Evolutionary conservation across 139 green algal species (phyloP).

Genomic region (Auxenochlorella pyrenoidosa): DNA sequence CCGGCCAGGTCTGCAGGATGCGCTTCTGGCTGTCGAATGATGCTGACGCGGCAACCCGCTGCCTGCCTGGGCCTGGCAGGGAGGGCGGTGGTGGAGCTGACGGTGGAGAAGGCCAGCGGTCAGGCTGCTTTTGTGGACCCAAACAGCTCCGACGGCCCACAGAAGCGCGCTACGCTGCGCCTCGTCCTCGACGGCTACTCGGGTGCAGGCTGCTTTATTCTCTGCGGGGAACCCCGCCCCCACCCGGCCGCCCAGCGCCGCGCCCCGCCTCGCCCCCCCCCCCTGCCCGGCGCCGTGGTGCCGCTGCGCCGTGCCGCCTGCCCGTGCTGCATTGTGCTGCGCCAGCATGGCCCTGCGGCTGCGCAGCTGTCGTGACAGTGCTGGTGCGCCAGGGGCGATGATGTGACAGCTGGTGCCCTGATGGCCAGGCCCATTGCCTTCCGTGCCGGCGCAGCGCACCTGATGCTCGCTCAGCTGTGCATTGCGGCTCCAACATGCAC

Average conservation of each 20-base stretch:
- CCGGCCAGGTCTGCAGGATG: too few species aligned
- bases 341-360: too few species aligned
- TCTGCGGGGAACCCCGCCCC: too few species aligned
- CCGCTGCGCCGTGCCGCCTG: too few species aligned
- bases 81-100: slow-evolving; percentile 61
- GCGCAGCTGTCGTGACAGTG: too few species aligned
- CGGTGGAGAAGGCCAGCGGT: slow-evolving; percentile 38
- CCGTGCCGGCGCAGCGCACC: neutral
- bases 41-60: neutral
- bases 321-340: too few species aligned
- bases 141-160: slow-evolving; percentile 40
- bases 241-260: too few species aligned
- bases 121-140: slow-evolving; percentile 23
- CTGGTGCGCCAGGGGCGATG: too few species aligned
- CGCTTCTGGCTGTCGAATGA: too few species aligned
- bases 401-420: too few species aligned
- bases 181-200: slow-evolving; percentile 85
- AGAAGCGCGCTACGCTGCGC: slow-evolving; percentile 40
- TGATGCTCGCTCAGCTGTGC: too few species aligned
- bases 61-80: neutral
- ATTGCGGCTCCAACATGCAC: neutral
- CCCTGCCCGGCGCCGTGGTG: neutral
- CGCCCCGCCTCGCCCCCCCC: neutral
- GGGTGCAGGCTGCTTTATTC: slow-evolving; percentile 28
- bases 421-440: too few species aligned